Evolutionary conservation across 345 rosid species (phyloP).

Genomic region (Eucalyptus regnans): DNA sequence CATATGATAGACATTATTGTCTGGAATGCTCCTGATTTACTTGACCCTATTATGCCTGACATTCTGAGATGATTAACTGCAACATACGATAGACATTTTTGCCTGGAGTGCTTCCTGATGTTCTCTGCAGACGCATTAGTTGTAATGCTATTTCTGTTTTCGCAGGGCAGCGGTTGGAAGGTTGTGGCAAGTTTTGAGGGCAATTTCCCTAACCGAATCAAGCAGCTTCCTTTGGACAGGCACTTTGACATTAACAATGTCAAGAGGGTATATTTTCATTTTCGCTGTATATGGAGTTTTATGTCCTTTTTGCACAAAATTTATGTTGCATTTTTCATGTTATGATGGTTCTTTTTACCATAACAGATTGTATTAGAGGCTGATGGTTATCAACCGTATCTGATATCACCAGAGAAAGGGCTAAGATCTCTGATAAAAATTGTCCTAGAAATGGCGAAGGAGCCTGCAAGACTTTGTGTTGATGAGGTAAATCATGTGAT

Average conservation of each 20-base stretch:
- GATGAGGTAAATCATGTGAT: constrained; percentile 62
- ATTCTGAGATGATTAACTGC: not conserved
- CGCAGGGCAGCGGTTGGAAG: constrained; percentile 99
- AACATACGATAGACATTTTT: not conserved
- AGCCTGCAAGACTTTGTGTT: constrained; percentile 86
- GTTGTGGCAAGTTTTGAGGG: constrained; percentile 98
- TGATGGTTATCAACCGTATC: constrained; percentile 99
- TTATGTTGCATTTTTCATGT: not conserved
- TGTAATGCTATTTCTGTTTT: not conserved
- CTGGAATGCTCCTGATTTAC: not conserved
- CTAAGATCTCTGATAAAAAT: constrained; percentile 90
- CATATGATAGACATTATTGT: not conserved
- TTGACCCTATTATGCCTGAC: not conserved
- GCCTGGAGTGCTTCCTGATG: not conserved
- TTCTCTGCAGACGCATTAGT: not conserved
- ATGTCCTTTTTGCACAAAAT: not conserved
- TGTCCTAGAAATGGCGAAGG: constrained; percentile 96
- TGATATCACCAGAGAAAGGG: constrained; percentile 99
- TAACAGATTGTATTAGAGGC: constrained; percentile 87
- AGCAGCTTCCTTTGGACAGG: constrained; percentile 94
- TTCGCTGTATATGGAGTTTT: not conserved
- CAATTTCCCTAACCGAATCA: constrained; percentile 82
- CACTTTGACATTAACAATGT: constrained; percentile 91
- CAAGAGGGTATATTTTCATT: constrained; percentile 59
- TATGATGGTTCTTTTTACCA: not conserved